phyloP scores from a whole-genome alignment of 176 grass and related monocot species.

The Musa troglodytarum region DNA sequence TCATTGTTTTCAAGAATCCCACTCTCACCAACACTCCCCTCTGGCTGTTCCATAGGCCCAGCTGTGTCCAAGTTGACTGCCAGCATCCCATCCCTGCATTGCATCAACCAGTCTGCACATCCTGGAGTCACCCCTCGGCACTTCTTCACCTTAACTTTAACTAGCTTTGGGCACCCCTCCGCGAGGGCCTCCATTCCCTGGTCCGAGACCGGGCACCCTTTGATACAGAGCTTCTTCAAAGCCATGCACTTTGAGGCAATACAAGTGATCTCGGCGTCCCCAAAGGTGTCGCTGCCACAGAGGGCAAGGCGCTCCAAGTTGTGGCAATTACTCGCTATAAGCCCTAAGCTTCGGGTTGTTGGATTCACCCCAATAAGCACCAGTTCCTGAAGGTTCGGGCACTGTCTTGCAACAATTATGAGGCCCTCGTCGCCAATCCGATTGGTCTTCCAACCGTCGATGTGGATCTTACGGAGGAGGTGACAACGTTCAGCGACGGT shows the following conservation, averaged over 20 bases:
- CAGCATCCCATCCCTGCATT: background rate
- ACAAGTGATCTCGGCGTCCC: slow-evolving; percentile 4
- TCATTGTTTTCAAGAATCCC: background rate
- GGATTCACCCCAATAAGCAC: slow-evolving; percentile 1
- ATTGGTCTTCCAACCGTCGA: slow-evolving; percentile 5
- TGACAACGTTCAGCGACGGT: background rate
- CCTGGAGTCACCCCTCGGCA: background rate
- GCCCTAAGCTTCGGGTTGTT: background rate
- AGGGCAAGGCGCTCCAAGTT: background rate
- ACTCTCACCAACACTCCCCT: background rate
- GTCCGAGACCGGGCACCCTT: background rate
- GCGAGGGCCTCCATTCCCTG: background rate
- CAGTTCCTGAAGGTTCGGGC: slow-evolving; percentile 1
- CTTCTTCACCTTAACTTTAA: slow-evolving; percentile 1
- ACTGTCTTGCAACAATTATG: background rate
- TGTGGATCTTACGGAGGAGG: slow-evolving; percentile 8
- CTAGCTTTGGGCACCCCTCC: slow-evolving; percentile 1
- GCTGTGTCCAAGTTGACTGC: background rate
- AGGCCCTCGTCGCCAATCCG: slow-evolving; percentile 5
- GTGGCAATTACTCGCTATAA: background rate
- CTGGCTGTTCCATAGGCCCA: background rate
- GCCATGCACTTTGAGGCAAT: slow-evolving; percentile 1
- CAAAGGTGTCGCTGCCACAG: background rate
- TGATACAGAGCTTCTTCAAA: slow-evolving; percentile 6
- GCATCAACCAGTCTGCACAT: background rate